A percentile compares a stretch with the other conserved stretches of the same genome.
Evolutionary conservation across 495 filamentous ascomycete species (phyloP).

Genomic region (Aspergillus kassunensis): DNA sequence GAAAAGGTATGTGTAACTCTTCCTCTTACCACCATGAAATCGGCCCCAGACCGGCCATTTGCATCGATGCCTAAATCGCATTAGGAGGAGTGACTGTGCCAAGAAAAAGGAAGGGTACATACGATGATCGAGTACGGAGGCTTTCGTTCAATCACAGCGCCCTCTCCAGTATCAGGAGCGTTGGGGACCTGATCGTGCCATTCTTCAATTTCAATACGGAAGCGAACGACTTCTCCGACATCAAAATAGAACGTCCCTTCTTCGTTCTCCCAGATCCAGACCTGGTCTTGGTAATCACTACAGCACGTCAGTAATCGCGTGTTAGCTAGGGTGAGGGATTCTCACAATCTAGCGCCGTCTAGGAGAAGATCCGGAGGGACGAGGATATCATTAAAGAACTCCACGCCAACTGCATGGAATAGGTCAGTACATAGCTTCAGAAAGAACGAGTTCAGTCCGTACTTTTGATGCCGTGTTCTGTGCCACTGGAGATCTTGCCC

Average conservation of each 20-base stretch:
- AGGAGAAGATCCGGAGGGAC: slow-evolving; percentile 69
- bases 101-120: slow-evolving; percentile 20
- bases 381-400: slow-evolving; percentile 89
- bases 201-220: slow-evolving; percentile 75
- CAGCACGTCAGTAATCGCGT: slow-evolving; percentile 23
- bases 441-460: slow-evolving; percentile 17
- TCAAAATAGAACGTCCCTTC: slow-evolving; percentile 79
- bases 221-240: slow-evolving; percentile 78
- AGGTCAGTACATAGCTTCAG: background rate
- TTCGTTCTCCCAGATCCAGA: slow-evolving; percentile 76
- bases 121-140: slow-evolving; percentile 68
- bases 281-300: slow-evolving; percentile 64
- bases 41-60: slow-evolving; percentile 47
- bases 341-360: slow-evolving; percentile 70
- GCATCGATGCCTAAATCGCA: slow-evolving; percentile 46
- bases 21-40: slow-evolving; percentile 45
- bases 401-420: slow-evolving; percentile 60
- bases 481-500: slow-evolving; percentile 72
- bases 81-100: slow-evolving; percentile 2
- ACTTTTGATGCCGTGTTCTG: slow-evolving; percentile 71
- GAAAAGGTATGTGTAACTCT: background rate
- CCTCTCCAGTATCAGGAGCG: slow-evolving; percentile 52
- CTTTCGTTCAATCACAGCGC: slow-evolving; percentile 45
- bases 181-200: slow-evolving; percentile 85
- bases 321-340: slow-evolving; percentile 7